phyloP scores from a whole-genome alignment of 1,284 basidiomycete genomes.

The Microbotryum saponariae region DNA sequence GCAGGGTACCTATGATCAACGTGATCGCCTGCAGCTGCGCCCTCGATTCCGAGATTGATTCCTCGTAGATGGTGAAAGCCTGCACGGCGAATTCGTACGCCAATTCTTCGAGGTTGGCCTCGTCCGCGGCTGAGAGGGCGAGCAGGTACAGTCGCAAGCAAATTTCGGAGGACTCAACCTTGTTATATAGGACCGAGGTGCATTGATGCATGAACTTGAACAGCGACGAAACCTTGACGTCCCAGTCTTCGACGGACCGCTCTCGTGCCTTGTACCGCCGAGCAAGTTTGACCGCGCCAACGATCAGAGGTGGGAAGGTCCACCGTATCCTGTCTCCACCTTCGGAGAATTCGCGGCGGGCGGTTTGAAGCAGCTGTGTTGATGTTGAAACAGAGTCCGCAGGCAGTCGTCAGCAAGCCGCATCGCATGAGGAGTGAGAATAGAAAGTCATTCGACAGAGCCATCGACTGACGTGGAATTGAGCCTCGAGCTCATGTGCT shows the following conservation, averaged over 20 bases:
- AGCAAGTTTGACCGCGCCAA: constrained; percentile 79
- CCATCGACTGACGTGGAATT: constrained; percentile 63
- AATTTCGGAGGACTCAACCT: constrained; percentile 73
- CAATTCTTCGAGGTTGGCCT: constrained; percentile 85
- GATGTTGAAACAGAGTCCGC: neutral
- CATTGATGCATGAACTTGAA: constrained; percentile 82
- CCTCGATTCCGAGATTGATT: constrained; percentile 82
- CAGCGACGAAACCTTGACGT: constrained; percentile 66
- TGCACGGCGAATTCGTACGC: constrained; percentile 93
- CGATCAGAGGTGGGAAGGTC: constrained; percentile 88
- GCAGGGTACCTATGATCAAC: constrained; percentile 78
- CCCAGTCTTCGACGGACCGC: constrained; percentile 65
- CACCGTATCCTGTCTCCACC: constrained; percentile 90
- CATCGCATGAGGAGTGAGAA: neutral
- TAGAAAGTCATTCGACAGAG: neutral
- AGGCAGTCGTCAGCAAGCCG: constrained; percentile 6
- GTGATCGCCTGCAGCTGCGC: constrained; percentile 90
- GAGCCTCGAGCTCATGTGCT: constrained; percentile 69
- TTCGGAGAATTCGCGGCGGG: constrained; percentile 72
- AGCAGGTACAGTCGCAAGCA: constrained; percentile 89
- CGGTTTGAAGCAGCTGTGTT: constrained; percentile 70
- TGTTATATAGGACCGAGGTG: constrained; percentile 78
- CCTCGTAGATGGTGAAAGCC: constrained; percentile 91
- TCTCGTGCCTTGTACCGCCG: constrained; percentile 61
- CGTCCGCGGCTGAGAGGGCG: constrained; percentile 82